Conservation (phyloP, 306 rosid genomes). For the Quercus robur region DNA sequence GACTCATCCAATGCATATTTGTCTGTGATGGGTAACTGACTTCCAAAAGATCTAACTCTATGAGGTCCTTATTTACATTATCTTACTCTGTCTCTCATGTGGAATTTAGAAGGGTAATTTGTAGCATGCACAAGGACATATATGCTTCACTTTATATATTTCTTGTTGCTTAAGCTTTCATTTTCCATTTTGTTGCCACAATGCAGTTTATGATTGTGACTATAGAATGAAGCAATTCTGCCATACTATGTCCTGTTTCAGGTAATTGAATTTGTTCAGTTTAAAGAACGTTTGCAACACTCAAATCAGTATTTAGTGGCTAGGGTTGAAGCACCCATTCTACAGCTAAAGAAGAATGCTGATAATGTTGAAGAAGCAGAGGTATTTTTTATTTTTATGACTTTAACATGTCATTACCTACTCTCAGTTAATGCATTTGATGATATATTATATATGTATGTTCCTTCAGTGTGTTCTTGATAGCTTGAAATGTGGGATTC, state of each 20-base stretch:
- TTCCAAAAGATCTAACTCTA: not conserved
- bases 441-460: conserved; percentile 16
- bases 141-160: not conserved
- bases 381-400: conserved; percentile 37
- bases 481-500: conserved; percentile 66
- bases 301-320: conserved; percentile 82
- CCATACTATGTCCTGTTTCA: conserved; percentile 30
- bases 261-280: conserved; percentile 98
- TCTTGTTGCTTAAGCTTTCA: not conserved
- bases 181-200: not conserved
- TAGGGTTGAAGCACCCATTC: conserved; percentile 73
- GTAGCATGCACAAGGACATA: not conserved
- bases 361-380: conserved; percentile 80
- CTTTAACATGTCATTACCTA: conserved; percentile 8
- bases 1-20: not conserved
- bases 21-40: not conserved
- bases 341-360: conserved; percentile 79
- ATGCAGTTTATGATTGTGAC: not conserved
- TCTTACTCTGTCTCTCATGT: not conserved
- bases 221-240: not conserved
- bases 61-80: not conserved
- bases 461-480: conserved; percentile 60
- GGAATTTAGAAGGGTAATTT: not conserved
- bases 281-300: conserved; percentile 76
- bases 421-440: conserved; percentile 12